Evolutionary conservation across 2,329 filamentous ascomycete species (phyloP).

Genomic region (Cladosporium sp.): DNA sequence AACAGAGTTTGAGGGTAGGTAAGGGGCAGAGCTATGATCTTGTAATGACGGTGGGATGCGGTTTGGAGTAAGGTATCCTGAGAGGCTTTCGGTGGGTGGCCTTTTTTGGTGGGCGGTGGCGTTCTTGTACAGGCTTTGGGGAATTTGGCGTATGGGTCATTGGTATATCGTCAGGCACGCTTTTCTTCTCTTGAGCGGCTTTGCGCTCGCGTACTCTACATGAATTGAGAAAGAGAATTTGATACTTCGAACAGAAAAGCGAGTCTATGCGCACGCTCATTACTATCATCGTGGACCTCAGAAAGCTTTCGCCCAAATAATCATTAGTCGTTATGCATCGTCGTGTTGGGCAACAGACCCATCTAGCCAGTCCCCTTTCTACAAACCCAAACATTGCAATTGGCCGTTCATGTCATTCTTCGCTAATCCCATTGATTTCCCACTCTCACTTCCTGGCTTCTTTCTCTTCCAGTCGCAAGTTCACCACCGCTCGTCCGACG

Average conservation of each 20-base stretch:
- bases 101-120: background rate
- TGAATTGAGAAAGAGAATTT: background rate
- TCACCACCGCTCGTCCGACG: constrained; percentile 47
- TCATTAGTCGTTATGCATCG: background rate
- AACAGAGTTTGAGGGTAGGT: constrained; percentile 1
- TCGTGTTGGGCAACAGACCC: background rate
- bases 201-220: background rate
- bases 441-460: background rate
- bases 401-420: background rate
- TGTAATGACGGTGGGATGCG: background rate
- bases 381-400: background rate
- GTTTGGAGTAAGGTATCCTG: background rate
- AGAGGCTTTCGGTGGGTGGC: background rate
- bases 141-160: background rate
- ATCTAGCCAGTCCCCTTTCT: background rate
- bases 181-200: background rate
- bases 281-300: background rate
- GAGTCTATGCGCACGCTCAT: background rate
- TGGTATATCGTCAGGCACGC: background rate
- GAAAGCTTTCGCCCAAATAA: background rate
- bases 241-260: background rate
- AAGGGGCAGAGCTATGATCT: background rate
- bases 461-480: constrained; percentile 3
- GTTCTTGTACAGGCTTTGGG: constrained; percentile 7
- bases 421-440: background rate